Evolutionary conservation across 192 early-diverging fungal genomes (phyloP).

Genomic region (Radiomyces spectabilis): DNA sequence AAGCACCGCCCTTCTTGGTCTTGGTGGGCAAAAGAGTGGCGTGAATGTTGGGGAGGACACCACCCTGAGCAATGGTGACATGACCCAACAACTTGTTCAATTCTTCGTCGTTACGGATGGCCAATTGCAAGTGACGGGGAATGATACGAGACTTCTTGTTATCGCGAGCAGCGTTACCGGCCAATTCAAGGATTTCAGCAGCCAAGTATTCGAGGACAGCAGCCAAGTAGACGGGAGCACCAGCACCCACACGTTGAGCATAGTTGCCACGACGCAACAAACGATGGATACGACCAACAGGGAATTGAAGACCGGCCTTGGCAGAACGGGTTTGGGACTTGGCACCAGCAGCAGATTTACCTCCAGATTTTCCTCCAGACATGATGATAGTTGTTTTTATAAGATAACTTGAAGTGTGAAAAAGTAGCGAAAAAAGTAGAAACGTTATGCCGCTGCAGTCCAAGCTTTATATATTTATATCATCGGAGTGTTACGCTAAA

Average conservation of each 20-base stretch:
- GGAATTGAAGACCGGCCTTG: slow-evolving; percentile 94
- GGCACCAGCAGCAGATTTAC: slow-evolving; percentile 38
- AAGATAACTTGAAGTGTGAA: not conserved
- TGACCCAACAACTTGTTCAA: slow-evolving; percentile 83
- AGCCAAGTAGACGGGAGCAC: slow-evolving; percentile 91
- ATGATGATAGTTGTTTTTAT: slow-evolving; percentile 22
- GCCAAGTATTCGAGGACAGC: slow-evolving; percentile 94
- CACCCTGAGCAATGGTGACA: slow-evolving; percentile 87
- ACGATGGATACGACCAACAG: slow-evolving; percentile 95
- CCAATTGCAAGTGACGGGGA: slow-evolving; percentile 90
- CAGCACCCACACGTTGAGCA: slow-evolving; percentile 87
- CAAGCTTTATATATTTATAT: slow-evolving; percentile 1
- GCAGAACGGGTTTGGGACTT: slow-evolving; percentile 71
- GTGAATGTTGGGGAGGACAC: slow-evolving; percentile 93
- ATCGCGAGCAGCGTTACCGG: slow-evolving; percentile 91
- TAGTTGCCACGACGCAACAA: slow-evolving; percentile 91
- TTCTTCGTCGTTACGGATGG: slow-evolving; percentile 95
- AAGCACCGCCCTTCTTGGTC: slow-evolving; percentile 56
- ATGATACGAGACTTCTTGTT: slow-evolving; percentile 96
- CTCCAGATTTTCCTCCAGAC: slow-evolving; percentile 45
- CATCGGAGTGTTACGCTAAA: too few species aligned
- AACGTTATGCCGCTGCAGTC: not conserved
- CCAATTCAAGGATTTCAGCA: slow-evolving; percentile 94
- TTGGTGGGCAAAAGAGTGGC: slow-evolving; percentile 77
- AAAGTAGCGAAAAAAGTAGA: slow-evolving; percentile 14